These are phyloP conservation scores for Tremella fuciformis DNA, from an alignment of 768 basidiomycete genomes.

Conservation along the genomic window DNA sequence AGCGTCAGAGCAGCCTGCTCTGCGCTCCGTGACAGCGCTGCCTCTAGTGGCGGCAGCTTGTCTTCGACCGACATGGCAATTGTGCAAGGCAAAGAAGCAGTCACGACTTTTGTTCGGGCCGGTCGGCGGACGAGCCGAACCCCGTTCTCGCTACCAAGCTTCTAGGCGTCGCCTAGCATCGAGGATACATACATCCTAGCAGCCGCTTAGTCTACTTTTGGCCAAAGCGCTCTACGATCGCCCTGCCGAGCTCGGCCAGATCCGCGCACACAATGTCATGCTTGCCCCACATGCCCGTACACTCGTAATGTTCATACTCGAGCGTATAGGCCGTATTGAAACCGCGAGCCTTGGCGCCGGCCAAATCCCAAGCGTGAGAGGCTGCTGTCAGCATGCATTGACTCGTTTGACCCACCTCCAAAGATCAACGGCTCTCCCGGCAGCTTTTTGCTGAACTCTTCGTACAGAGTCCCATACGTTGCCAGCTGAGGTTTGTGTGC, in stretches of 20 bases:
- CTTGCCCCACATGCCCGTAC: not conserved
- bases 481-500: constrained; percentile 1
- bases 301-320: constrained; percentile 4
- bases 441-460: not conserved
- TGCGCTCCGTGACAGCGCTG: constrained; percentile 13
- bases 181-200: no score
- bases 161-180: no score
- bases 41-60: no score
- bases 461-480: not conserved
- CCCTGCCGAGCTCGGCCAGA: not conserved
- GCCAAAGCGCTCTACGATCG: constrained; percentile 4
- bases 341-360: constrained; percentile 3
- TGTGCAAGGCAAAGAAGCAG: no score
- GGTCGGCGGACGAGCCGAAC: no score
- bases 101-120: no score
- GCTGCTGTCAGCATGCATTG: constrained; percentile 1
- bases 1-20: constrained; percentile 20
- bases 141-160: no score
- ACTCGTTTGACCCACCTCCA: constrained; percentile 3
- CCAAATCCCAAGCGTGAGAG: constrained; percentile 9
- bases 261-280: constrained; percentile 3
- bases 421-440: constrained; percentile 9
- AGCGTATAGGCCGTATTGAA: constrained; percentile 8
- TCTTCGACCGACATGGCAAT: no score
- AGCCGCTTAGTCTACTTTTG: no score